Conservation (phyloP, 441 rosid genomes). For the Monsonia emarginata region DNA sequence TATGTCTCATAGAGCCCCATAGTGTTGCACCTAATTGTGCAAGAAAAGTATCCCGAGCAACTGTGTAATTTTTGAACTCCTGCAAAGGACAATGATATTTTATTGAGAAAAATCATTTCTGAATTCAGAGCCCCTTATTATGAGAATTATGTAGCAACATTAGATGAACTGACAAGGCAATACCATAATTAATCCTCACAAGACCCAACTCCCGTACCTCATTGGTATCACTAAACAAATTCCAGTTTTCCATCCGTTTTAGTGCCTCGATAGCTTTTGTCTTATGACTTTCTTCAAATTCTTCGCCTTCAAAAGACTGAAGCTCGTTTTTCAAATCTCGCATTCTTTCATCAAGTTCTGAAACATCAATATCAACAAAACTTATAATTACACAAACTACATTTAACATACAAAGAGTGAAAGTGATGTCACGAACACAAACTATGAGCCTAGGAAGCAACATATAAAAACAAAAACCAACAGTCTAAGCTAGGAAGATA, state of each 20-base stretch:
- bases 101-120: slow-evolving; percentile 6
- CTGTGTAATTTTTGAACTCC: slow-evolving; percentile 88
- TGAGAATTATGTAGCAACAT: slow-evolving; percentile 10
- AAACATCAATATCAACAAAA: slow-evolving; percentile 16
- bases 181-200: slow-evolving; percentile 14
- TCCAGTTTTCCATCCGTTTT: slow-evolving; percentile 89
- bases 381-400: slow-evolving; percentile 8
- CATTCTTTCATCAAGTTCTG: slow-evolving; percentile 99
- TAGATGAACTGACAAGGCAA: slow-evolving; percentile 12
- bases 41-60: slow-evolving; percentile 94
- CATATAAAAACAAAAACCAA: slow-evolving; percentile 6
- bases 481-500: background rate
- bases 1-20: slow-evolving; percentile 93
- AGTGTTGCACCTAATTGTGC: slow-evolving; percentile 90
- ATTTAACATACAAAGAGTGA: slow-evolving; percentile 6
- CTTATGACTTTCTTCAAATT: slow-evolving; percentile 68
- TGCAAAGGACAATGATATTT: slow-evolving; percentile 26
- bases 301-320: slow-evolving; percentile 83
- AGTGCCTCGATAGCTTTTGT: slow-evolving; percentile 76
- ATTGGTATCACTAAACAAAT: slow-evolving; percentile 68
- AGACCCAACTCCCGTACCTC: slow-evolving; percentile 44
- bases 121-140: background rate
- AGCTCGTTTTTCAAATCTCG: slow-evolving; percentile 84
- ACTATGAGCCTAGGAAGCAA: background rate
- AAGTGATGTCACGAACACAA: background rate